Evolutionary conservation across 345 rosid species (phyloP).

Genomic region (Pistacia vera): DNA sequence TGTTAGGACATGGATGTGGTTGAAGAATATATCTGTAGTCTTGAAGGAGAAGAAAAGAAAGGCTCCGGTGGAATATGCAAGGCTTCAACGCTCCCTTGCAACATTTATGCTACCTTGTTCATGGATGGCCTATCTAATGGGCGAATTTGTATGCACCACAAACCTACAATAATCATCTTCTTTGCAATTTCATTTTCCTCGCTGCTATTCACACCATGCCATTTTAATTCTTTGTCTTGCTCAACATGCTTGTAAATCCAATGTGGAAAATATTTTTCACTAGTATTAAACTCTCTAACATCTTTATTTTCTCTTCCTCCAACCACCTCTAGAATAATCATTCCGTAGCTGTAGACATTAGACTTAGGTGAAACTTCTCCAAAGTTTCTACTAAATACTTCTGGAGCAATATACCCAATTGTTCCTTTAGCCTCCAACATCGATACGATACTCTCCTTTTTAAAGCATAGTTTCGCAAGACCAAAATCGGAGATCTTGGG

Average conservation of each 20-base stretch:
- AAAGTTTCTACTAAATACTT: slow-evolving; percentile 17
- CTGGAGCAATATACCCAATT: slow-evolving; percentile 25
- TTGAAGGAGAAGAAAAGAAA: neutral
- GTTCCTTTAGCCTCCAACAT: slow-evolving; percentile 20
- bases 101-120: slow-evolving; percentile 13
- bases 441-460: slow-evolving; percentile 20
- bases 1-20: neutral
- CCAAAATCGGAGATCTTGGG: slow-evolving; percentile 25
- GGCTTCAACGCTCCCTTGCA: slow-evolving; percentile 1
- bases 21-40: neutral
- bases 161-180: slow-evolving; percentile 15
- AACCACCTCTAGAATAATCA: slow-evolving; percentile 26
- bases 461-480: slow-evolving; percentile 15
- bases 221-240: neutral
- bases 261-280: slow-evolving; percentile 21
- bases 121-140: slow-evolving; percentile 14
- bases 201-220: neutral
- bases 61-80: slow-evolving; percentile 7
- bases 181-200: slow-evolving; percentile 16
- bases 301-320: slow-evolving; percentile 8
- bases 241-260: slow-evolving; percentile 21
- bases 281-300: neutral
- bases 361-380: slow-evolving; percentile 29
- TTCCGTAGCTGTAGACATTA: slow-evolving; percentile 29
- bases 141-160: slow-evolving; percentile 14